A percentile compares a stretch with the other conserved stretches of the same genome.
phyloP scores from a whole-genome alignment of 495 filamentous ascomycete species.

The Penicillium ucsense region DNA sequence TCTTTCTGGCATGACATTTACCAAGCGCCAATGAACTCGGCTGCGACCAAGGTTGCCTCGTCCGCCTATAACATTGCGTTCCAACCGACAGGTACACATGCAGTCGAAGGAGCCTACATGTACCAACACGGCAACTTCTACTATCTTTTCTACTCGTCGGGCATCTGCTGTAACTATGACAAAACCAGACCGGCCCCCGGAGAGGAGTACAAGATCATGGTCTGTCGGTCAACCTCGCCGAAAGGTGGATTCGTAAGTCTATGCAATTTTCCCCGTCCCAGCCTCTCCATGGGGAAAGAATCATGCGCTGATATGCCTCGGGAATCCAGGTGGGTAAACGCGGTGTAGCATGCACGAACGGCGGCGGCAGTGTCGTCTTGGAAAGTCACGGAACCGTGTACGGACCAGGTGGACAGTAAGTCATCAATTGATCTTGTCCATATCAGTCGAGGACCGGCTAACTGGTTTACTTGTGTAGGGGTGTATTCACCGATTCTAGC shows the following conservation, averaged over 20 bases:
- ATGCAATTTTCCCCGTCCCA: background rate
- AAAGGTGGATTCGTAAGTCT: constrained; percentile 45
- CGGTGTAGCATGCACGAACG: constrained; percentile 45
- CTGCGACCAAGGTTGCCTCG: constrained; percentile 28
- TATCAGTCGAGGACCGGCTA: background rate
- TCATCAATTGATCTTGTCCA: background rate
- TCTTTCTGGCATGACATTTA: constrained; percentile 64
- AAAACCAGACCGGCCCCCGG: constrained; percentile 41
- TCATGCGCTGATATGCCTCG: background rate
- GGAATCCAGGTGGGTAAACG: constrained; percentile 38
- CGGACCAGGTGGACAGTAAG: constrained; percentile 62
- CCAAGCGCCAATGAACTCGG: constrained; percentile 48
- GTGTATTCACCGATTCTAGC: constrained; percentile 38
- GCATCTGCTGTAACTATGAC: constrained; percentile 56
- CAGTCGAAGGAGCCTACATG: constrained; percentile 51
- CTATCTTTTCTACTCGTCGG: constrained; percentile 61
- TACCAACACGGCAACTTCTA: constrained; percentile 51
- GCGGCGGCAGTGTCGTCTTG: constrained; percentile 58
- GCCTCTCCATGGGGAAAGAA: background rate
- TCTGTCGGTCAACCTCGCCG: constrained; percentile 48
- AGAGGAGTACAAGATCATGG: constrained; percentile 61
- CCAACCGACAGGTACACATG: constrained; percentile 40
- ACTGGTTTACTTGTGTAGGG: constrained; percentile 18
- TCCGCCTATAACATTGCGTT: constrained; percentile 43
- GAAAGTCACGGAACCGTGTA: constrained; percentile 56